A percentile compares a stretch with the other conserved stretches of the same genome.
Conservation (phyloP, 1,139 yeast species). For the Pichia sp. region DNA sequence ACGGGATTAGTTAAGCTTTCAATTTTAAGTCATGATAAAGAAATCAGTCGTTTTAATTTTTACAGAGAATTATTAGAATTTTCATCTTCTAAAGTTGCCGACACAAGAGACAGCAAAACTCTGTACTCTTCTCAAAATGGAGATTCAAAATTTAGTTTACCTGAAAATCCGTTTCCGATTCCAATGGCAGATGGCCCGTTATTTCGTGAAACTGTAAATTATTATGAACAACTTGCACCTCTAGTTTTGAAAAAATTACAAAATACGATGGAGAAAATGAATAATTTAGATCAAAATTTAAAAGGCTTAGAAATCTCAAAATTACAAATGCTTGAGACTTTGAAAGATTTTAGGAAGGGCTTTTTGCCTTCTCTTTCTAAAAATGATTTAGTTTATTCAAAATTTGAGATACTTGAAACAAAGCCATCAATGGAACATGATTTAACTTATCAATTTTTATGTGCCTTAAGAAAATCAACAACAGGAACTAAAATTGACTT, state of each 20-base stretch:
- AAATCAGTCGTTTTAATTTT: background rate
- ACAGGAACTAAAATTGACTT: conserved; percentile 9
- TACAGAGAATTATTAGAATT: too few species aligned
- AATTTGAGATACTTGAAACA: conserved; percentile 3
- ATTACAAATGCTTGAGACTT: conserved; percentile 21
- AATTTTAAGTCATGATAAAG: background rate
- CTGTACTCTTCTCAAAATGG: too few species aligned
- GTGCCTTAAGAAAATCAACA: conserved; percentile 3
- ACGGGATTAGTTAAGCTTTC: background rate
- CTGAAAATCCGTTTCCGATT: conserved; percentile 26
- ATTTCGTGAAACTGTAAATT: conserved; percentile 51
- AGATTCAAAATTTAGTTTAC: too few species aligned
- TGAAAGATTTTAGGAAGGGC: conserved; percentile 32
- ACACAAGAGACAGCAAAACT: too few species aligned
- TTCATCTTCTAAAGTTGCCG: too few species aligned
- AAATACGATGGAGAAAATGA: conserved; percentile 20
- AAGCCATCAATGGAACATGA: conserved; percentile 1
- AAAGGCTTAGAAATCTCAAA: conserved; percentile 18
- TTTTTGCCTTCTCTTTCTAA: conserved; percentile 2
- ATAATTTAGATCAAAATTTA: conserved; percentile 15
- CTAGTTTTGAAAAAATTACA: conserved; percentile 44
- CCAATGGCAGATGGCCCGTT: conserved; percentile 68
- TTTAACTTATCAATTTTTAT: conserved; percentile 2
- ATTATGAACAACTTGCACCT: conserved; percentile 39
- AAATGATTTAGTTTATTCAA: conserved; percentile 7